Conservation (phyloP, 2,329 filamentous ascomycete species). For the Lachnellula occidentalis region DNA sequence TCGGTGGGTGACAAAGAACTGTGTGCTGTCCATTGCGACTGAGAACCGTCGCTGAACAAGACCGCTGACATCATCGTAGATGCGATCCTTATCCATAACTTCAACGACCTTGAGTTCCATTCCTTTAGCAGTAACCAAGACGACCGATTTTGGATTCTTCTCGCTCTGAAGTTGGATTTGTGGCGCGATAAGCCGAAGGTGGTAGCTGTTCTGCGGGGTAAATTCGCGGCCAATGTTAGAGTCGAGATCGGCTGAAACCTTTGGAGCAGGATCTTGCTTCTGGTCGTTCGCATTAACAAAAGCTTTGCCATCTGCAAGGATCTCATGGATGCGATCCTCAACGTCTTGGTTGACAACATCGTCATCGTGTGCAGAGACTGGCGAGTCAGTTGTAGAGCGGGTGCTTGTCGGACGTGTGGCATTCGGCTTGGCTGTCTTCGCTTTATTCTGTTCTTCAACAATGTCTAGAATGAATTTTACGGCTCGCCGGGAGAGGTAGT, state of each 20-base stretch:
- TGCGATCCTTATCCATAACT: constrained; percentile 92
- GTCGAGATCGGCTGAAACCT: constrained; percentile 52
- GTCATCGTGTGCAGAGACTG: constrained; percentile 13
- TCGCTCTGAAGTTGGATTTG: constrained; percentile 98
- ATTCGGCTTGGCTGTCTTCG: constrained; percentile 27
- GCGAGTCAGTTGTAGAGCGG: constrained; percentile 21
- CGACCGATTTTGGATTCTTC: constrained; percentile 95
- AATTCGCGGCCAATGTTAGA: constrained; percentile 84
- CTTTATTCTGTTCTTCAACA: constrained; percentile 83
- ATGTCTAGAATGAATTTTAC: constrained; percentile 98
- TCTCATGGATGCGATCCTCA: constrained; percentile 78
- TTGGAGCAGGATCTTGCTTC: constrained; percentile 31
- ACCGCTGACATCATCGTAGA: constrained; percentile 89
- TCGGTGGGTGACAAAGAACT: constrained; percentile 95
- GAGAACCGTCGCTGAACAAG: constrained; percentile 92
- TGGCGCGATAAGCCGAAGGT: constrained; percentile 89
- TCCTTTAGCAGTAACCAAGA: constrained; percentile 91
- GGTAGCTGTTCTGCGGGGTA: constrained; percentile 85
- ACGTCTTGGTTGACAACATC: constrained; percentile 52
- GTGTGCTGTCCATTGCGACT: constrained; percentile 93
- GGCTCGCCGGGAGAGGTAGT: constrained; percentile 91
- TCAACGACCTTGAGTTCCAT: constrained; percentile 98
- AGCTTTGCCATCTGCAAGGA: constrained; percentile 76
- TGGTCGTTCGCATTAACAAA: constrained; percentile 67
- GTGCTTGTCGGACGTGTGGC: constrained; percentile 30